These are phyloP conservation scores for Pseudocercospora musae DNA, from an alignment of 2,329 filamentous ascomycete genomes.

Conservation along the genomic window DNA sequence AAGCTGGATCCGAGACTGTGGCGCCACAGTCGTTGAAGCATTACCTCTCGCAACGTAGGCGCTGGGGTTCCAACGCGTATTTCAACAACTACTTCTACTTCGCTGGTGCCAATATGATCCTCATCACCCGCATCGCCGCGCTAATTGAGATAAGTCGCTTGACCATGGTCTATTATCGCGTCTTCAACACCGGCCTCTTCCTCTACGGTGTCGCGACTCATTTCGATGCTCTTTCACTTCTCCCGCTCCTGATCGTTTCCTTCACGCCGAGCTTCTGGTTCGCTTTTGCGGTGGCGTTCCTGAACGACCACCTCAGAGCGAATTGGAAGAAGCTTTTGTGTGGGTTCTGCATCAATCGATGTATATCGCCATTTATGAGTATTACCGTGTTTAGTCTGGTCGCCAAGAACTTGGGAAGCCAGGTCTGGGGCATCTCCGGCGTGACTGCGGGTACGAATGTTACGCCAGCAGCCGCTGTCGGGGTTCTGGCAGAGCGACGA, in stretches of 20 bases:
- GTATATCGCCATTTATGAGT: slow-evolving; percentile 23
- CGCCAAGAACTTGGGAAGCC: slow-evolving; percentile 24
- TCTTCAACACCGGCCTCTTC: slow-evolving; percentile 35
- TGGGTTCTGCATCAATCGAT: slow-evolving; percentile 24
- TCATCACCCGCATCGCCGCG: slow-evolving; percentile 34
- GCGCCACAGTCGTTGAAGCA: slow-evolving; percentile 36
- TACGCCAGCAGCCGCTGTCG: background rate
- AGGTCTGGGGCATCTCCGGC: slow-evolving; percentile 16
- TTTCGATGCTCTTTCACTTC: slow-evolving; percentile 20
- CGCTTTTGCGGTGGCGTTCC: slow-evolving; percentile 15
- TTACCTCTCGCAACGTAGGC: slow-evolving; percentile 36
- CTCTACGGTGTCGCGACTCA: slow-evolving; percentile 22
- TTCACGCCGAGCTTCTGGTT: slow-evolving; percentile 27
- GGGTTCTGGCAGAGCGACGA: background rate
- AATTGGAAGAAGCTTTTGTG: slow-evolving; percentile 23
- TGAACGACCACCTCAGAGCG: slow-evolving; percentile 19
- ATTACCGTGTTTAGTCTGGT: slow-evolving; percentile 26
- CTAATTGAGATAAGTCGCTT: slow-evolving; percentile 34
- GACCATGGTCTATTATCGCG: slow-evolving; percentile 37
- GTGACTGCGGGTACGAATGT: slow-evolving; percentile 5
- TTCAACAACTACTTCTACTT: slow-evolving; percentile 40
- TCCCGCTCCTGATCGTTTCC: slow-evolving; percentile 20
- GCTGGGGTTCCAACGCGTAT: slow-evolving; percentile 39
- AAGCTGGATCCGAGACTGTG: slow-evolving; percentile 36
- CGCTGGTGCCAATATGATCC: slow-evolving; percentile 38